phyloP scores from a whole-genome alignment of 768 basidiomycete species.

The Leccinum subgranulosum region DNA sequence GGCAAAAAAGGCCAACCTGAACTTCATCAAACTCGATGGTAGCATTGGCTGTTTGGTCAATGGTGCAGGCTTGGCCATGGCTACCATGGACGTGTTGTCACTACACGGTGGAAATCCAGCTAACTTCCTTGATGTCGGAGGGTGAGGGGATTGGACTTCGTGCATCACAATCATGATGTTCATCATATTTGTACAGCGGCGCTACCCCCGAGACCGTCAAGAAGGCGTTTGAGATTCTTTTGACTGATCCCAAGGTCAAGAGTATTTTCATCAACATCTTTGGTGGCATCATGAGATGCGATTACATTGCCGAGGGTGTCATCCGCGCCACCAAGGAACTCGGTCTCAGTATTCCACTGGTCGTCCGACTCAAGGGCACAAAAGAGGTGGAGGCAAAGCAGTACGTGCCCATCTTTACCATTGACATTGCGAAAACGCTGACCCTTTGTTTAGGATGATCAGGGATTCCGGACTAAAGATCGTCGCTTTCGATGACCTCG shows the following conservation, averaged over 20 bases:
- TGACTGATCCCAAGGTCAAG: conserved; percentile 89
- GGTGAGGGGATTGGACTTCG: conserved; percentile 42
- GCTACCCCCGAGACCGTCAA: conserved; percentile 99
- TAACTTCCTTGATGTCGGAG: conserved; percentile 98
- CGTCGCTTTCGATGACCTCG: conserved; percentile 87
- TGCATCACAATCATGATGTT: background rate
- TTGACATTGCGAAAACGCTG: background rate
- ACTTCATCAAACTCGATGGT: conserved; percentile 99
- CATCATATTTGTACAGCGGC: conserved; percentile 50
- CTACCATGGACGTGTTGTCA: conserved; percentile 99
- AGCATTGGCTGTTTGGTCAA: conserved; percentile 97
- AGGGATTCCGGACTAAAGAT: conserved; percentile 90
- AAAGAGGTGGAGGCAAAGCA: conserved; percentile 94
- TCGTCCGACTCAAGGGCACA: conserved; percentile 95
- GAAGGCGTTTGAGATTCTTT: conserved; percentile 96
- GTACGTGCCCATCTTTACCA: conserved; percentile 45
- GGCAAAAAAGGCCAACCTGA: conserved; percentile 92
- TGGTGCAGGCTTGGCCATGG: conserved; percentile 98
- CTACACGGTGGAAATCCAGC: conserved; percentile 96
- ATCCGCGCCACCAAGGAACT: conserved; percentile 97
- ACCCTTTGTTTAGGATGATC: conserved; percentile 71
- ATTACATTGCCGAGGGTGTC: conserved; percentile 97
- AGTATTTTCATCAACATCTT: conserved; percentile 99
- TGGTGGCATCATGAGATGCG: conserved; percentile 98
- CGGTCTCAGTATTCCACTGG: conserved; percentile 75